Conservation (phyloP, 805 yeast species). For the Starmerella sp. region DNA sequence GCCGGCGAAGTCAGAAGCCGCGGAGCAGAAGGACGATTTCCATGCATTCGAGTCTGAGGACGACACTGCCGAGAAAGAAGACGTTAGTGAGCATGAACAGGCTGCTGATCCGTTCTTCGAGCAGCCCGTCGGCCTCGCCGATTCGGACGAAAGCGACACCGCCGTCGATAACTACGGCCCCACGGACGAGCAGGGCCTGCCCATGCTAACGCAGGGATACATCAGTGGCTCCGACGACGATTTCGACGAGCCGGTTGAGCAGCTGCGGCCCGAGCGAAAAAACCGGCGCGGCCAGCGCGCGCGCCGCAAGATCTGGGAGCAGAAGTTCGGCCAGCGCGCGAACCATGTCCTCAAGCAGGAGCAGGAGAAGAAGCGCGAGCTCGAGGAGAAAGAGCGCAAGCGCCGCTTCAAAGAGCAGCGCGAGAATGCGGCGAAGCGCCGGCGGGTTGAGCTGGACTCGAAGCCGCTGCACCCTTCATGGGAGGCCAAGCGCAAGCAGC, state of each 20-base stretch:
- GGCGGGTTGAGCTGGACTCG: conserved; percentile 21
- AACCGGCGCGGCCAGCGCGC: conserved; percentile 97
- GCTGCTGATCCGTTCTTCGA: conserved; percentile 33
- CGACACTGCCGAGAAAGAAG: conserved; percentile 17
- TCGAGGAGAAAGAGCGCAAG: conserved; percentile 23
- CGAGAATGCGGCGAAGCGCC: conserved; percentile 23
- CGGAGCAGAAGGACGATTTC: conserved; percentile 3
- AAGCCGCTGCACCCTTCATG: conserved; percentile 85
- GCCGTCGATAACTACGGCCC: conserved; percentile 24
- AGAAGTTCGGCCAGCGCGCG: conserved; percentile 75
- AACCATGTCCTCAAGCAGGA: conserved; percentile 63
- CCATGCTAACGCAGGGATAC: conserved; percentile 44
- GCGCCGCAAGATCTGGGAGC: conserved; percentile 92
- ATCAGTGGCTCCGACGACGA: conserved; percentile 64
- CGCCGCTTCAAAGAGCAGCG: conserved; percentile 12
- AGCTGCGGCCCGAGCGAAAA: conserved; percentile 38
- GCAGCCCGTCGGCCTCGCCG: conserved; percentile 2
- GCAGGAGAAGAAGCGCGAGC: conserved; percentile 44
- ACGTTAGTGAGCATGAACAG: conserved; percentile 4
- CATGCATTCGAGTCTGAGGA: conserved; percentile 2
- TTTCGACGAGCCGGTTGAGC: conserved; percentile 18
- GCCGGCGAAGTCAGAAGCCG: not conserved
- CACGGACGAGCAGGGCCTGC: conserved; percentile 28
- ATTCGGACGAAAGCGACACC: conserved; percentile 28
- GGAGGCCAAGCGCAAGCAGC: conserved; percentile 75